Evolutionary conservation across 108 stramenopile genomes (phyloP).

Genomic region (Mediolabrus comicus): DNA sequence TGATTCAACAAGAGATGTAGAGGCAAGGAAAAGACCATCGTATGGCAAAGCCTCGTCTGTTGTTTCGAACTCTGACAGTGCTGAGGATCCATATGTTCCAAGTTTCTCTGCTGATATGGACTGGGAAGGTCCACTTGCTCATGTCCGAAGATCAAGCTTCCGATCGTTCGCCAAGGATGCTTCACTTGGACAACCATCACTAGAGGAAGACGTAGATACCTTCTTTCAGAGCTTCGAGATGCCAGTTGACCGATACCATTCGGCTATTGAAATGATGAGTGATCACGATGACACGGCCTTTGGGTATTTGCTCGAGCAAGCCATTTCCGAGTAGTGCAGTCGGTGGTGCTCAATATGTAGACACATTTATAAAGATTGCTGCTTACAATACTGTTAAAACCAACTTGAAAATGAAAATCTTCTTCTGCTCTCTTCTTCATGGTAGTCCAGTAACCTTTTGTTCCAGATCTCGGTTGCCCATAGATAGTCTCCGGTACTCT

Average conservation of each 20-base stretch:
- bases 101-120: constrained; percentile 34
- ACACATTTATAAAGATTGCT: background rate
- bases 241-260: constrained; percentile 36
- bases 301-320: constrained; percentile 42
- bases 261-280: constrained; percentile 37
- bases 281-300: constrained; percentile 49
- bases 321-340: constrained; percentile 36
- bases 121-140: constrained; percentile 31
- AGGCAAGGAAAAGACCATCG: background rate
- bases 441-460: constrained; percentile 23
- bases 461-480: constrained; percentile 54
- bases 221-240: constrained; percentile 42
- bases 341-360: no score
- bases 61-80: constrained; percentile 19
- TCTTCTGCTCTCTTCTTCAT: constrained; percentile 28
- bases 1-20: background rate
- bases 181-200: background rate
- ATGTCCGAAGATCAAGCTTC: constrained; percentile 8
- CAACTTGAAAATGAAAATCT: constrained; percentile 11
- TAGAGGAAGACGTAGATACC: constrained; percentile 34
- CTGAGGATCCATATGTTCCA: constrained; percentile 15
- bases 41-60: constrained; percentile 10
- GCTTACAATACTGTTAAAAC: background rate
- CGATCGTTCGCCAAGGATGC: constrained; percentile 3
- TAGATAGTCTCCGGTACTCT: constrained; percentile 27